phyloP scores from a whole-genome alignment of 2,329 filamentous ascomycete genomes.

The Diatrype stigma region DNA sequence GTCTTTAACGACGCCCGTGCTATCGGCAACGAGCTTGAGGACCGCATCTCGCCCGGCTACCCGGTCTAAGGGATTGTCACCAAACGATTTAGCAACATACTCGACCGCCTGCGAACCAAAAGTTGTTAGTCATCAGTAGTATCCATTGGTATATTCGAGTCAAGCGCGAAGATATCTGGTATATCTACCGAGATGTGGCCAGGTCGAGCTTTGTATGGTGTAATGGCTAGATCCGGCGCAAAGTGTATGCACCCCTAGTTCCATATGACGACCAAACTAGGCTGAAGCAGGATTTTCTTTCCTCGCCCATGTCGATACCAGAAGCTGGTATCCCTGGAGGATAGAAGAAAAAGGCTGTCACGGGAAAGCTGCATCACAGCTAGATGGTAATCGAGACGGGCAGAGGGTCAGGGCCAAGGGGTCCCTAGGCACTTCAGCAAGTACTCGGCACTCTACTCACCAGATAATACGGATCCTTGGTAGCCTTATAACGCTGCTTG shows the following conservation, averaged over 20 bases:
- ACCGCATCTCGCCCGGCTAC: constrained; percentile 40
- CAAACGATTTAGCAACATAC: constrained; percentile 46
- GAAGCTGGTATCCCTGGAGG: no score
- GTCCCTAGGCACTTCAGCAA: not conserved
- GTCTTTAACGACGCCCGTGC: constrained; percentile 43
- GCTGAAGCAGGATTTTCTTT: not conserved
- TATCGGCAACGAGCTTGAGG: constrained; percentile 43
- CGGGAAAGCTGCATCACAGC: no score
- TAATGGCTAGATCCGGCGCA: no score
- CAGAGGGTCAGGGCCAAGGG: no score
- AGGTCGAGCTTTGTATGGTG: no score
- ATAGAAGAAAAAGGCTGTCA: no score
- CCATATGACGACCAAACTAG: no score
- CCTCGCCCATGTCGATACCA: no score
- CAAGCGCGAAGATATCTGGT: not conserved
- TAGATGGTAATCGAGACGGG: no score
- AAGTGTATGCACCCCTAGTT: no score
- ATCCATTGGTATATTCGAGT: constrained; percentile 38
- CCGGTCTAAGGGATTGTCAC: constrained; percentile 45
- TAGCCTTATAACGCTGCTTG: constrained; percentile 44
- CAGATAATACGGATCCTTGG: constrained; percentile 54
- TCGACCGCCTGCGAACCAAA: constrained; percentile 21
- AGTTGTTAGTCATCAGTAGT: constrained; percentile 8
- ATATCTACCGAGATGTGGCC: no score
- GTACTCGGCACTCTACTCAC: constrained; percentile 27